Evolutionary conservation across 371 early-diverging fungal species (phyloP).

Genomic region (Mortierella sp.): DNA sequence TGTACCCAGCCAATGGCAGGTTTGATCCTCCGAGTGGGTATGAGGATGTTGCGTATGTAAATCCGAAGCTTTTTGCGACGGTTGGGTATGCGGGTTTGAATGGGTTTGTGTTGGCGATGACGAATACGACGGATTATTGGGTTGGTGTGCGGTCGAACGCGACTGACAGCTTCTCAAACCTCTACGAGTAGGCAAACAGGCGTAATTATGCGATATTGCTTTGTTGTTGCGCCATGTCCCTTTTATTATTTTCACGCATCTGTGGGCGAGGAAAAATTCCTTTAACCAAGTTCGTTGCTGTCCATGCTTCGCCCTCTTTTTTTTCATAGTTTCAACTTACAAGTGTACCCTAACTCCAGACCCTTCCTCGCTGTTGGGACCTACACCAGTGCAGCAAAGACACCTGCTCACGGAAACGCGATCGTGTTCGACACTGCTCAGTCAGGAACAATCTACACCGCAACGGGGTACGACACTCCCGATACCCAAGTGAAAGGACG

Average conservation of each 20-base stretch:
- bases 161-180: not conserved
- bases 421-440: slow-evolving; percentile 4
- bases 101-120: slow-evolving; percentile 1
- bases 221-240: not conserved
- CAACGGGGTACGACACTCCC: not conserved
- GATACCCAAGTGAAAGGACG: not conserved
- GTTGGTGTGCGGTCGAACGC: not conserved
- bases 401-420: not conserved
- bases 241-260: not conserved
- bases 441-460: not conserved
- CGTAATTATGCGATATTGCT: not conserved
- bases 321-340: not conserved
- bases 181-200: not conserved
- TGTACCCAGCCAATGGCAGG: not conserved
- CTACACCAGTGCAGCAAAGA: not conserved
- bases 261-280: too few relatives aligned
- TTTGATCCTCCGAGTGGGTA: not conserved
- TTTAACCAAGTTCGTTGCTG: too few relatives aligned
- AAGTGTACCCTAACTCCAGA: not conserved
- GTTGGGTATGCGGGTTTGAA: not conserved
- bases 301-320: not conserved
- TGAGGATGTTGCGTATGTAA: not conserved
- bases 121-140: not conserved
- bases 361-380: not conserved
- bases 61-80: not conserved